phyloP scores from a whole-genome alignment of 2,329 filamentous ascomycete genomes.

The Aspergillus sp. region DNA sequence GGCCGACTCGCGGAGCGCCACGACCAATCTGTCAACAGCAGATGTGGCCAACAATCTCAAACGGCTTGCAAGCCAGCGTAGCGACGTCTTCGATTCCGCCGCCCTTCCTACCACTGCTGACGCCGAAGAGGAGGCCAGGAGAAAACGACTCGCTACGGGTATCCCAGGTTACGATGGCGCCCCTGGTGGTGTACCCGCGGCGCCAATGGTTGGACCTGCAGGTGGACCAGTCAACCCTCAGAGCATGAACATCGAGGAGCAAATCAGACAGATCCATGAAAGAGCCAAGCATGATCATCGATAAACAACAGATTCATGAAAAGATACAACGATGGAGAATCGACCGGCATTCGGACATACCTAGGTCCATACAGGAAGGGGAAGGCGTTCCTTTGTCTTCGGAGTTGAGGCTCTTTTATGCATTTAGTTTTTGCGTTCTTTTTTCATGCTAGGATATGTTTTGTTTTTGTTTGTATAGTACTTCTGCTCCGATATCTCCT shows the following conservation, averaged over 20 bases:
- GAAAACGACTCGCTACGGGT: constrained; percentile 68
- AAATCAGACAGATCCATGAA: constrained; percentile 67
- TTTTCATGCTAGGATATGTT: too few relatives aligned
- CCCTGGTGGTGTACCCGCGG: constrained; percentile 19
- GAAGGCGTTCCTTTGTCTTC: too few relatives aligned
- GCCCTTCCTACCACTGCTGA: constrained; percentile 52
- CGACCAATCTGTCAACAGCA: constrained; percentile 77
- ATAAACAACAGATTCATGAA: not conserved
- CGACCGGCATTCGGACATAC: too few relatives aligned
- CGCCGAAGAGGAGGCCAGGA: constrained; percentile 67
- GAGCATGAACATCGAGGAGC: constrained; percentile 73
- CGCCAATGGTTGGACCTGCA: constrained; percentile 24
- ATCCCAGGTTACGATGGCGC: constrained; percentile 24
- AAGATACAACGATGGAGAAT: not conserved
- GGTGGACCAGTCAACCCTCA: constrained; percentile 28
- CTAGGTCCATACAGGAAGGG: too few relatives aligned
- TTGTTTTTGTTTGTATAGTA: too few relatives aligned
- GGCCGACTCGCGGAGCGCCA: constrained; percentile 75
- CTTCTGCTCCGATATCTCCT: too few relatives aligned
- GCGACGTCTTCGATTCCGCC: constrained; percentile 72
- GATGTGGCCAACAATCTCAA: constrained; percentile 95
- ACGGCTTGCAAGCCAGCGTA: constrained; percentile 82
- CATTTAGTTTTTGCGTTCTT: too few relatives aligned
- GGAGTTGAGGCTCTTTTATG: too few relatives aligned
- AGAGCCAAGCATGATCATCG: constrained; percentile 37